Percentiles rank a stretch among this genome's conserved stretches.
Evolutionary conservation across 805 yeast species (phyloP).

Genomic region (Myxozyma nipponensis): DNA sequence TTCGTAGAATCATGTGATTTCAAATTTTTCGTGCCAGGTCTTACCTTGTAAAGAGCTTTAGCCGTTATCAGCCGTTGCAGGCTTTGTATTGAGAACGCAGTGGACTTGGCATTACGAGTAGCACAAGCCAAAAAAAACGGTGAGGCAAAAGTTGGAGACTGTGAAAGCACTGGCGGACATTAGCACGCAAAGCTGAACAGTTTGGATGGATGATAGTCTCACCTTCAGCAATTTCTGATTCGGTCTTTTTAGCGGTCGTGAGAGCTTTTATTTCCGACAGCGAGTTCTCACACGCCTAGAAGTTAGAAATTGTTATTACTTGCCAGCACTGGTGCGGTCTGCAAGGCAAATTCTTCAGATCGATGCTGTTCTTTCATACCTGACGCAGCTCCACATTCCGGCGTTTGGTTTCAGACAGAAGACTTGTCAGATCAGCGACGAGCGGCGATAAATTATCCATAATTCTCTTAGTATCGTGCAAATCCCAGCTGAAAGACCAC

Average conservation of each 20-base stretch:
- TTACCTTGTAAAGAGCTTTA: conserved; percentile 52
- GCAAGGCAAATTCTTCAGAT: no score
- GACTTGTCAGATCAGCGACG: conserved; percentile 52
- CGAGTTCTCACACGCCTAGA: conserved; percentile 33
- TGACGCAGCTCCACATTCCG: conserved; percentile 64
- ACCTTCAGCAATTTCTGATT: conserved; percentile 30
- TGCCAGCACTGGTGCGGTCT: not conserved
- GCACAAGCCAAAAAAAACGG: conserved; percentile 74
- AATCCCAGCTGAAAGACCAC: no score
- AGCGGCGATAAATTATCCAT: conserved; percentile 52
- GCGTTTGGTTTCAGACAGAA: conserved; percentile 68
- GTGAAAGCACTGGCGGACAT: conserved; percentile 36
- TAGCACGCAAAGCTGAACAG: not conserved
- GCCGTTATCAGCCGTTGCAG: conserved; percentile 57
- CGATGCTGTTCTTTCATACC: conserved; percentile 36
- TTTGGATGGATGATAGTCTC: not conserved
- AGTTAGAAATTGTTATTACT: not conserved
- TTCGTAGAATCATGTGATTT: not conserved
- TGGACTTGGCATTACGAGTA: conserved; percentile 69
- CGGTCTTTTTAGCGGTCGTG: conserved; percentile 24
- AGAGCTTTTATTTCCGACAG: conserved; percentile 19
- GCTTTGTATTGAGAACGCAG: conserved; percentile 67
- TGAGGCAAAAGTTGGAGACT: conserved; percentile 51
- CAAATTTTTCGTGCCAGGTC: conserved; percentile 33
- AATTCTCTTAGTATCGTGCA: no score